Evolutionary conservation across 2,329 filamentous ascomycete species (phyloP), one percentile per base, ranked within the genome.

Genomic region (Colletotrichum eleusines): DNA sequence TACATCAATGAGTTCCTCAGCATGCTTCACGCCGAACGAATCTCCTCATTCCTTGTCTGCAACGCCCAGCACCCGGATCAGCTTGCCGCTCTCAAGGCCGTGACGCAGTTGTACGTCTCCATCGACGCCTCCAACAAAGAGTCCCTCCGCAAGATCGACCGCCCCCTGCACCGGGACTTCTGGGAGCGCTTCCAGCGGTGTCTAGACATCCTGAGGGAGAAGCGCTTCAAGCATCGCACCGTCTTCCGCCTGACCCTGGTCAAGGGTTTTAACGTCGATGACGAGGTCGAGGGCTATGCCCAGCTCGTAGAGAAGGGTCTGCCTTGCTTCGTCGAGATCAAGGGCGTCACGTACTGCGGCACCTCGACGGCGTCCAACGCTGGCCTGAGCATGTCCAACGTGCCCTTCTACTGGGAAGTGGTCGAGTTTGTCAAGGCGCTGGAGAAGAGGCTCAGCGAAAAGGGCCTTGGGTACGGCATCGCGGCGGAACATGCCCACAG

Each of bases 231-330:
- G 65, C 95, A 98, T 79, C 91, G 95, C 65, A 98, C 96, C 7
- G 96, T 98, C 5, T 98, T 97, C 85, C 91, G 96, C 1, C 87
- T 98, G 4, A 98, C 95, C 0, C 90, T 99, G 2, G 96, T 98
- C 78, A 98, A 98, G 83, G 95, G 95, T 3, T 98, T 99, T 88
- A 98, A 99, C 79, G 90, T 98, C 74, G 95, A 97, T 31, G 95
- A 97, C 75, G 96, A 98, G 81, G 94, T 91, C 7, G 88, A 91
- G 74, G 95, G 95, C 5, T 98, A 99, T 77, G 95, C 95, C 0
- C 90, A 94, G 76, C 89, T 98, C 1, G 92, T 98, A 23, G 93
- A 95, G 78, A 90, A 91, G 74, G 95, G 92, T 0, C 85, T 97
- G 28, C 95, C 95, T 0, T 95, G 94, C 80, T 97, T 98, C 78